Evolutionary conservation across 1,284 basidiomycete species (phyloP).

Genomic region (Austropuccinia psidii): DNA sequence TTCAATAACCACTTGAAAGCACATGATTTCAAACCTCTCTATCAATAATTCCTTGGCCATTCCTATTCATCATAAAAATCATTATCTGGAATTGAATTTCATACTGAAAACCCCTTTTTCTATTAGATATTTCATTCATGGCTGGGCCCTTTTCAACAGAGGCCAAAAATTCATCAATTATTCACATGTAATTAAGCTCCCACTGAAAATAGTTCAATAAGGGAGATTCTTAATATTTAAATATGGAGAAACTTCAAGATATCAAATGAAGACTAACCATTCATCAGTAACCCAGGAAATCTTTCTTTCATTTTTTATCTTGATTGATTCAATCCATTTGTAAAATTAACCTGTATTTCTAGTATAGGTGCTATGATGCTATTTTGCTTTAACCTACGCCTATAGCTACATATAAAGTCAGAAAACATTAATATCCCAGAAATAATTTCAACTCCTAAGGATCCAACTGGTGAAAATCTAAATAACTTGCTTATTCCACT

Average conservation of each 20-base stretch:
- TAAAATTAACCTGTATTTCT: neutral
- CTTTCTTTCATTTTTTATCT: neutral
- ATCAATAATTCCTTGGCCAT: no score
- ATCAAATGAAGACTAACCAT: neutral
- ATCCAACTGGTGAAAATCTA: neutral
- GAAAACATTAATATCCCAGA: neutral
- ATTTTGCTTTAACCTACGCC: neutral
- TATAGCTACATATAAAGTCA: neutral
- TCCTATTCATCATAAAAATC: no score
- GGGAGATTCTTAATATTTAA: no score
- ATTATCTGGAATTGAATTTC: no score
- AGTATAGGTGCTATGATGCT: neutral
- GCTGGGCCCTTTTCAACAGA: no score
- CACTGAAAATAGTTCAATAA: no score
- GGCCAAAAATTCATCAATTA: no score
- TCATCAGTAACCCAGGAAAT: neutral
- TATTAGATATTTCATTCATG: no score
- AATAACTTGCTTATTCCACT: neutral
- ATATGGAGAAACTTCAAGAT: neutral
- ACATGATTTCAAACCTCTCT: no score
- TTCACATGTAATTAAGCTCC: no score
- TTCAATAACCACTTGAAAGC: no score
- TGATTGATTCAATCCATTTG: neutral
- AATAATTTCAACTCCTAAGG: neutral
- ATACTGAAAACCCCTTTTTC: no score